These are phyloP conservation scores for Globisporangium cederbergense DNA, from an alignment of 352 stramenopile genomes.

Conservation along the genomic window DNA sequence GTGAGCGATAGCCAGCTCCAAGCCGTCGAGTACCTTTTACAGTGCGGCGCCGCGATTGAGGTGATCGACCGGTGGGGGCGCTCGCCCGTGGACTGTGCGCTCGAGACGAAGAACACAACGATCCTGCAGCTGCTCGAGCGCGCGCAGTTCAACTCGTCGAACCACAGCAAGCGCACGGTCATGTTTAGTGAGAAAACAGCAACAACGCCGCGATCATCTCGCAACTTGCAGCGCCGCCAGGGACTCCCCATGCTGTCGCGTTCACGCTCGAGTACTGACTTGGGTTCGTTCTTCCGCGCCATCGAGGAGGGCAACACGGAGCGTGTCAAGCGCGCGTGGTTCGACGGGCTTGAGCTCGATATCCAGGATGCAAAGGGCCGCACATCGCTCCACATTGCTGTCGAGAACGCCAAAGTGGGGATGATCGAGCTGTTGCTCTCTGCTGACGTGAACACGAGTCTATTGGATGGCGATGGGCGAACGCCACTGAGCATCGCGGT, in stretches of 20 bases:
- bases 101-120: slow-evolving; percentile 45
- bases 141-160: slow-evolving; percentile 23
- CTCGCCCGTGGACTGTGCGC: slow-evolving; percentile 64
- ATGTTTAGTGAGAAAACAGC: slow-evolving; percentile 10
- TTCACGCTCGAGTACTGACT: slow-evolving; percentile 32
- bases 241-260: slow-evolving; percentile 16
- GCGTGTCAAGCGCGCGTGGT: slow-evolving; percentile 74
- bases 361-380: slow-evolving; percentile 44
- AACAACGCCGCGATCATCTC: neutral
- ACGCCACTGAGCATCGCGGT: slow-evolving; percentile 67
- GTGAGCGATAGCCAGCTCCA: slow-evolving; percentile 56
- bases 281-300: slow-evolving; percentile 51
- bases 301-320: slow-evolving; percentile 65
- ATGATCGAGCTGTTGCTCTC: slow-evolving; percentile 78
- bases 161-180: slow-evolving; percentile 18
- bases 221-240: slow-evolving; percentile 4
- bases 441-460: slow-evolving; percentile 54
- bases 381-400: slow-evolving; percentile 74
- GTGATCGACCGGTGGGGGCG: slow-evolving; percentile 66
- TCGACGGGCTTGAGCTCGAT: slow-evolving; percentile 62
- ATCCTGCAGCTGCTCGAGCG: slow-evolving; percentile 50
- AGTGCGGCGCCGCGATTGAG: slow-evolving; percentile 49
- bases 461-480: slow-evolving; percentile 50
- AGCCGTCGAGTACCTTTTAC: slow-evolving; percentile 61
- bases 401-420: slow-evolving; percentile 63